Evolutionary conservation across 805 yeast species (phyloP), one percentile per base, ranked within the genome.

Genomic region (Candida sonorensis): DNA sequence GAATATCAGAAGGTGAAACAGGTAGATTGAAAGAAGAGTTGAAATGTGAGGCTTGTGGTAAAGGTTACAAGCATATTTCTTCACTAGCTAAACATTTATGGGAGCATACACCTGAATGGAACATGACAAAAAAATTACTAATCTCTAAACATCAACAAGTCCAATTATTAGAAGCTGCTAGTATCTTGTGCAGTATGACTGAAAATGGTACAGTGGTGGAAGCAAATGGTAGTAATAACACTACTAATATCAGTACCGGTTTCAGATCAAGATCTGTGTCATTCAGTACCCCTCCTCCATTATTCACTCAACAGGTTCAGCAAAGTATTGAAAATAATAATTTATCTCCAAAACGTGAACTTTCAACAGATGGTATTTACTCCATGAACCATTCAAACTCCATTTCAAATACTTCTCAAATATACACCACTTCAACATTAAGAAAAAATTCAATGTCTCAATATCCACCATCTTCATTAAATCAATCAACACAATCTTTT

Each of bases 101-200:
- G 95, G 95, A 85, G 51, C 95, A 85, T 55, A 85, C 95, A 0
- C 94, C 95, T 0, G 95, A 86, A 52, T 85, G 95, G 95, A 82
- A 77, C 48, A 79, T 80, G 53, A 86, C 95, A 4, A 80, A 83
- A 44, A 82, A 81, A 53, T 62, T 85, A 33, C 63, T 81, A 23
- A 83, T 86, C 23, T 78, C 85, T n/a, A 83, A 83, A 55, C 94
- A 83, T 57, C 94, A 83, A 56, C 94, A 83, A 53, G 94, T 84
- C 11, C 94, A 83, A 57, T 64, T 83, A 23, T 64, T 83, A 31
- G 94, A 78, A 50, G 85, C 84, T 19, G 86, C 85, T 5, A 73
- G 82, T 31, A 82, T 83, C 28, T 63, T 83, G 30, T 86, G 84
- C 28, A 78, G 83, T 13, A 77, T 82, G 85, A 78, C 67, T 38